These are phyloP conservation scores for Fusarium nygamai DNA, from an alignment of 2,329 filamentous ascomycete species.

Conservation along the genomic window DNA sequence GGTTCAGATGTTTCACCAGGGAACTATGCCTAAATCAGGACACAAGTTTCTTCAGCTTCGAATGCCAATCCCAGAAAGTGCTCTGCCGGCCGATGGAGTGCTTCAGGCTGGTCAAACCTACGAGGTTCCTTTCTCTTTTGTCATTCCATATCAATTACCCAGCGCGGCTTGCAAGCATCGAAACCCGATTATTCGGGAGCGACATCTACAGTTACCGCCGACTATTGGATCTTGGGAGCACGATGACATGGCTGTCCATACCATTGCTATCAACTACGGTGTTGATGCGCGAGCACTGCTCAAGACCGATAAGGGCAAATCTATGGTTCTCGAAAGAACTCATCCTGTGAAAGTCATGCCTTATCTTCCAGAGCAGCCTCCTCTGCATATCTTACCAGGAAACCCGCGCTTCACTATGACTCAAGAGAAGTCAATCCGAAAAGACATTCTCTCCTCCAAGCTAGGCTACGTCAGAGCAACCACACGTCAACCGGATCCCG, in stretches of 20 bases:
- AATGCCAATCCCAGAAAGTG: slow-evolving; percentile 22
- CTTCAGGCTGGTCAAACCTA: slow-evolving; percentile 19
- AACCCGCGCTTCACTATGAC: slow-evolving; percentile 16
- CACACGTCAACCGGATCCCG: slow-evolving; percentile 15
- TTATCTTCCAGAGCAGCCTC: slow-evolving; percentile 26
- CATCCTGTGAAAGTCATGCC: slow-evolving; percentile 31
- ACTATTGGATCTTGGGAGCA: slow-evolving; percentile 33
- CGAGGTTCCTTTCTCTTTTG: slow-evolving; percentile 29
- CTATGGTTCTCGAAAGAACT: not conserved
- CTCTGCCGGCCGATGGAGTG: not conserved
- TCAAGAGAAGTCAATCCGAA: slow-evolving; percentile 28
- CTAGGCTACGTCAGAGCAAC: slow-evolving; percentile 22
- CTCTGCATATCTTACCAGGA: slow-evolving; percentile 13
- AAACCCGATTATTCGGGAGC: slow-evolving; percentile 1
- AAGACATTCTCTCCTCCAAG: slow-evolving; percentile 20
- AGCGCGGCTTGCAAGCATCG: slow-evolving; percentile 25
- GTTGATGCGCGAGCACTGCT: not conserved
- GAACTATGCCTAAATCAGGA: slow-evolving; percentile 9
- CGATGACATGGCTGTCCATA: slow-evolving; percentile 33
- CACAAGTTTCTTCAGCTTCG: slow-evolving; percentile 29
- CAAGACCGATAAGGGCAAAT: not conserved
- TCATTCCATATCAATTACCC: slow-evolving; percentile 31
- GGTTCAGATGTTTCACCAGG: slow-evolving; percentile 25
- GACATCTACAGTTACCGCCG: slow-evolving; percentile 29
- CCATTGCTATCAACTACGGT: slow-evolving; percentile 14